Evolutionary conservation across 306 rosid genomes (phyloP).

Genomic region (apple (Malus domestica)): DNA sequence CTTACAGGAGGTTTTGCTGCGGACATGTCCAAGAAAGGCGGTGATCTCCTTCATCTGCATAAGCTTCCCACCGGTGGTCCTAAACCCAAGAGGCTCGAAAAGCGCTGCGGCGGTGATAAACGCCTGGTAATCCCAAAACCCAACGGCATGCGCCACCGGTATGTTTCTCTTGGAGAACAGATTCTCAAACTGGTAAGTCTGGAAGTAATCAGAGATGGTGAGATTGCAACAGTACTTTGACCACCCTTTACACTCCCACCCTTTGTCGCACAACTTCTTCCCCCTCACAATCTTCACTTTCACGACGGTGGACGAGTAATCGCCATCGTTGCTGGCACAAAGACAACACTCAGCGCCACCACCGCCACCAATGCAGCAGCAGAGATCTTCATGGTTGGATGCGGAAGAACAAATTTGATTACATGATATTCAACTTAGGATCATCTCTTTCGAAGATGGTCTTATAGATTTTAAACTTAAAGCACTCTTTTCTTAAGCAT

Average conservation of each 20-base stretch:
- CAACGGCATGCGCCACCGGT: constrained; percentile 79
- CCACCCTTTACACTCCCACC: constrained; percentile 37
- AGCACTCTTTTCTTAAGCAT: too few species aligned
- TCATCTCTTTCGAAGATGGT: too few species aligned
- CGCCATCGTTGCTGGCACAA: constrained; percentile 24
- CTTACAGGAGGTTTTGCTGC: constrained; percentile 81
- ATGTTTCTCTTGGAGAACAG: constrained; percentile 64
- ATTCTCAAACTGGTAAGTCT: constrained; percentile 79
- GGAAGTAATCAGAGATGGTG: constrained; percentile 62
- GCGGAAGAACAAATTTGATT: not conserved
- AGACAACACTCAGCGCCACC: constrained; percentile 13
- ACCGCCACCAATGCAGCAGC: not conserved
- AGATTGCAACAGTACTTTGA: constrained; percentile 70
- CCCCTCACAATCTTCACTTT: constrained; percentile 55
- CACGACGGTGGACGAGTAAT: constrained; percentile 9
- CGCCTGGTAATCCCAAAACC: constrained; percentile 79
- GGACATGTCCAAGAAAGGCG: constrained; percentile 84
- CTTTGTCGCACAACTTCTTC: constrained; percentile 59
- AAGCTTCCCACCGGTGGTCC: constrained; percentile 76
- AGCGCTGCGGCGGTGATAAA: constrained; percentile 61
- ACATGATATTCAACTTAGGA: too few species aligned
- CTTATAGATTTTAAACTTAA: too few species aligned
- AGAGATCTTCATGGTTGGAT: not conserved
- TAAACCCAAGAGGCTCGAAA: constrained; percentile 70
- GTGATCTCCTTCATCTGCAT: constrained; percentile 81